Conservation (phyloP, 352 stramenopile species). For the Phytophthora constricta region DNA sequence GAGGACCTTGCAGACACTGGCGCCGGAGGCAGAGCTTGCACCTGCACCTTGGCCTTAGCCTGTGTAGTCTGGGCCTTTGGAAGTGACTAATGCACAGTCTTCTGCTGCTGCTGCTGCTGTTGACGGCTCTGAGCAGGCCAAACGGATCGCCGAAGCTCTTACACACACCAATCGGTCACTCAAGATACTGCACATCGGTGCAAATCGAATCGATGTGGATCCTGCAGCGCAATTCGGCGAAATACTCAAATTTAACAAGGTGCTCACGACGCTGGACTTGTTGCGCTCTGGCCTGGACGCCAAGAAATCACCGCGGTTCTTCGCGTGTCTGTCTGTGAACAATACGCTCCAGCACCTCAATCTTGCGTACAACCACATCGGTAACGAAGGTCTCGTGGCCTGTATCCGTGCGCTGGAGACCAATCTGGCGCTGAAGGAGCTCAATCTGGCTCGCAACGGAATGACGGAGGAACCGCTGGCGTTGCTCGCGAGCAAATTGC, state of each 20-base stretch:
- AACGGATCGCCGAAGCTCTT: conserved; percentile 52
- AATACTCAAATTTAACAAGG: conserved; percentile 57
- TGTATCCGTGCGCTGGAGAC: conserved; percentile 62
- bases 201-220: conserved; percentile 68
- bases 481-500: conserved; percentile 48
- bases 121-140: conserved; percentile 48
- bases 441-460: conserved; percentile 75
- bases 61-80: too few relatives aligned
- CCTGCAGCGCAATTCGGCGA: conserved; percentile 60
- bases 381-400: conserved; percentile 72
- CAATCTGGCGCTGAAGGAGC: conserved; percentile 63
- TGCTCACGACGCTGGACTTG: conserved; percentile 65
- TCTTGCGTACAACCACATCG: conserved; percentile 73
- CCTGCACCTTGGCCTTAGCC: too few relatives aligned
- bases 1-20: not conserved
- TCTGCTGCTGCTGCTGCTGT: too few relatives aligned
- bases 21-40: not conserved
- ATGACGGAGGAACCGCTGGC: conserved; percentile 80
- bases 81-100: too few relatives aligned
- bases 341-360: conserved; percentile 53
- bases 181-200: conserved; percentile 53
- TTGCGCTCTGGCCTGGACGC: conserved; percentile 60
- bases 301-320: conserved; percentile 66
- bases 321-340: conserved; percentile 74
- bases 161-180: conserved; percentile 57